phyloP scores from a whole-genome alignment of 2,329 filamentous ascomycete species.

The Laburnicola sp. region DNA sequence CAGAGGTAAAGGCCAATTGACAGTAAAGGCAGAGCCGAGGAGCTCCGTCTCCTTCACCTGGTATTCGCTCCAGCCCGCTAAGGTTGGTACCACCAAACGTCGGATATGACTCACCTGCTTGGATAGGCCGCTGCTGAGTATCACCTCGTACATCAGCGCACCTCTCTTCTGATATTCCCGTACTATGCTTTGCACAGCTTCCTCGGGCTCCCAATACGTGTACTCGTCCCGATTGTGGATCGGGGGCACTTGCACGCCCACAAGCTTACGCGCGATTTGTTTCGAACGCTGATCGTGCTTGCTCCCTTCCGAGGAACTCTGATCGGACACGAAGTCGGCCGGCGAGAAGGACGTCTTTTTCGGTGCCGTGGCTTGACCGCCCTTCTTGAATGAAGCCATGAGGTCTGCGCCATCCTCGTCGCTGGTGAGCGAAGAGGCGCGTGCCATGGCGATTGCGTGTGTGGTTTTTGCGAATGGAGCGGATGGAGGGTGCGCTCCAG shows the following conservation, averaged over 20 bases:
- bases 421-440: not conserved
- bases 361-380: not conserved
- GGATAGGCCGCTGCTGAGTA: constrained; percentile 45
- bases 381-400: constrained; percentile 34
- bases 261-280: constrained; percentile 3
- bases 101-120: constrained; percentile 47
- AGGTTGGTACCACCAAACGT: not conserved
- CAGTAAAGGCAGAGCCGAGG: not conserved
- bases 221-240: constrained; percentile 39
- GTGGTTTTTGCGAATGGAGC: not conserved
- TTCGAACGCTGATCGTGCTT: not conserved
- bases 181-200: constrained; percentile 47
- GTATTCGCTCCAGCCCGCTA: not conserved
- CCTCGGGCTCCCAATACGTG: constrained; percentile 34
- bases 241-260: constrained; percentile 33
- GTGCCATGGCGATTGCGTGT: not conserved
- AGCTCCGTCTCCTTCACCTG: not conserved
- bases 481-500: not conserved
- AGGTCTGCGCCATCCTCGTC: constrained; percentile 22
- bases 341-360: constrained; percentile 20
- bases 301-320: constrained; percentile 16
- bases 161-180: constrained; percentile 39
- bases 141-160: constrained; percentile 47
- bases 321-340: constrained; percentile 17
- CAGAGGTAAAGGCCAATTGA: not conserved